Conservation (phyloP, 768 basidiomycete genomes). For the Lactarius hatsudake region DNA sequence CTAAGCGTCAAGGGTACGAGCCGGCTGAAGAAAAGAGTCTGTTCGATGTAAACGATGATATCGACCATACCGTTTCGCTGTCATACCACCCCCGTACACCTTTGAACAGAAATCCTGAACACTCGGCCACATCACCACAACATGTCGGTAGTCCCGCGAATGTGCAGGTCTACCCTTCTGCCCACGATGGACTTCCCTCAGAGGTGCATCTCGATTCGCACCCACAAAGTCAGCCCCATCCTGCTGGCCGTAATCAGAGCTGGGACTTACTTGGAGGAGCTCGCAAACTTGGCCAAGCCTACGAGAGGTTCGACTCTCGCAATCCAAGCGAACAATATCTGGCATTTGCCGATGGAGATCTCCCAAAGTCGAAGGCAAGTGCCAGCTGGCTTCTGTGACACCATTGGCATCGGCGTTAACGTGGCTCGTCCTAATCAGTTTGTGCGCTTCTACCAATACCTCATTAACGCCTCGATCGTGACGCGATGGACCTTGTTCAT, state of each 20-base stretch:
- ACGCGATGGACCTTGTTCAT: constrained; percentile 81
- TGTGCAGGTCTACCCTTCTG: not conserved
- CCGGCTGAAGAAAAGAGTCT: constrained; percentile 4
- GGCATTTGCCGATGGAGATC: constrained; percentile 58
- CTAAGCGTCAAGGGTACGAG: constrained; percentile 6
- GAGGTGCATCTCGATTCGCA: constrained; percentile 2
- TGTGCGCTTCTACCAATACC: constrained; percentile 64
- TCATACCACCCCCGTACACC: constrained; percentile 20
- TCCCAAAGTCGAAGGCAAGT: constrained; percentile 52
- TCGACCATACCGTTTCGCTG: constrained; percentile 13
- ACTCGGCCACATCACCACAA: constrained; percentile 7
- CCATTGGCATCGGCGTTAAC: constrained; percentile 1
- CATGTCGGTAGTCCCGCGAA: not conserved
- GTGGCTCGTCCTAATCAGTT: constrained; percentile 40
- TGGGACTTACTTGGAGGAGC: constrained; percentile 53
- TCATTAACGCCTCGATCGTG: constrained; percentile 71
- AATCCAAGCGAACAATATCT: constrained; percentile 52
- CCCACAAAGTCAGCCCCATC: not conserved
- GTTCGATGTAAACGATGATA: constrained; percentile 10
- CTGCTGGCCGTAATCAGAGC: constrained; percentile 34
- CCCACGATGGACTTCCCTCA: constrained; percentile 4
- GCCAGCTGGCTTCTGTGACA: not conserved
- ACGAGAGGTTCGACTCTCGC: constrained; percentile 56
- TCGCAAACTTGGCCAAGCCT: constrained; percentile 51
- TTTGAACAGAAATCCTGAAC: constrained; percentile 9